Base-by-base conservation (phyloP, 306 rosid genomes). In the Macrotyloma uniflorum region DNA sequence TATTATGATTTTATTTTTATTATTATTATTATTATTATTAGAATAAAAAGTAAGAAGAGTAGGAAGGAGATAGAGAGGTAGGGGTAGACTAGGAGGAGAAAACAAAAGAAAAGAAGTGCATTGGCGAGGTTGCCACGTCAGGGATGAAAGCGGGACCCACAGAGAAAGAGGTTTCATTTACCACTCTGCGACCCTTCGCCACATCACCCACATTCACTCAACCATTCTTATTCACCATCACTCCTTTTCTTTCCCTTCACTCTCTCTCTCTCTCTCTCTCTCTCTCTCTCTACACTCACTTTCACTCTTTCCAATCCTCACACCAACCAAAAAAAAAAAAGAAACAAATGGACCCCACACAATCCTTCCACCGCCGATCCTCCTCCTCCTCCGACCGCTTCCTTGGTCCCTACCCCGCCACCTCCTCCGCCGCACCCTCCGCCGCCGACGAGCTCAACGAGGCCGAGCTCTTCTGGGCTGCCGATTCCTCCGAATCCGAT, bases 381-480 rank as follows among this genome's bases (percentile, higher is more conserved):
- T 70, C 92, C 20, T 82, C 43, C 64, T 69, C 95, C 43, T 80
- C 96, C n/a, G 89, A 86, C 54, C 90, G 88, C 5, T 57, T 88
- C 12, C 90, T 91, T 65, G 77, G 75, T 1, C 12, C 85, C 2
- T 87, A 83, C 88, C 75, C 87, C 23, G 50, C 78, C 65, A 77
- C 85, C 4, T 65, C 90, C 1, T 64, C 84, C 0, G 26, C 38
- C 18, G 0, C 28, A 4, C 0, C 66, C 24, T n/a, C 47, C 85
- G 70, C 68, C 20, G 67, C 46, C 45, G 91, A 88, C 4, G 97
- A 93, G 75, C 86, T 93, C 53, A 75, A 81, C 84, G 97, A 93
- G 66, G 92, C 93, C 9, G 97, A 91, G 62, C 79, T 93, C 3
- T 91, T 91, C 69, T 93, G 96, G 97, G 78, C 86, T 23, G 54